These are phyloP conservation scores for Plasmodiophora brassicae DNA, from an alignment of 208 protist genomes.

Conservation along the genomic window DNA sequence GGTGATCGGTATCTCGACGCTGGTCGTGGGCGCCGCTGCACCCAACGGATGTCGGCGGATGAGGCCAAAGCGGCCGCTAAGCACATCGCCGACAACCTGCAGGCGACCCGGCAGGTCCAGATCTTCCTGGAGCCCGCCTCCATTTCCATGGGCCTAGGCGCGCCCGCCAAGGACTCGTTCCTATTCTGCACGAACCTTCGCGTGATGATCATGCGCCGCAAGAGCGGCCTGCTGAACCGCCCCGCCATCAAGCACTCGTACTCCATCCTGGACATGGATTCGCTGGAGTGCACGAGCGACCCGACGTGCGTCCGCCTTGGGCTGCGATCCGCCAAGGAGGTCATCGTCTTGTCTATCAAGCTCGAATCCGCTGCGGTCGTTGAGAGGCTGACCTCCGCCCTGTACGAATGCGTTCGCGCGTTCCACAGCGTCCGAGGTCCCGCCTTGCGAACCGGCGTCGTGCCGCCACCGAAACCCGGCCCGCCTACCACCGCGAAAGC, in stretches of 20 bases:
- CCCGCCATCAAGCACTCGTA: not conserved
- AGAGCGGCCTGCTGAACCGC: not conserved
- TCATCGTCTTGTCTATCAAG: not conserved
- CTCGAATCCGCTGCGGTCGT: not conserved
- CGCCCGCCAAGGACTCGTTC: not conserved
- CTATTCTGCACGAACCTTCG: not conserved
- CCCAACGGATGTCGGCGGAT: not conserved
- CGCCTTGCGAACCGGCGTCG: not conserved
- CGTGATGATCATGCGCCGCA: not conserved
- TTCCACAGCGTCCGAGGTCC: not conserved
- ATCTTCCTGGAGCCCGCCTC: not conserved
- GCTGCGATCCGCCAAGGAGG: not conserved
- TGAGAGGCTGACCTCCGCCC: not conserved
- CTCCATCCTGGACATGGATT: slow-evolving; percentile 3
- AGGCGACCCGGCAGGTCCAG: not conserved
- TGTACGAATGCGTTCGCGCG: not conserved
- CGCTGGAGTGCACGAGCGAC: not conserved
- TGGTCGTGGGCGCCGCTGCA: too few relatives aligned
- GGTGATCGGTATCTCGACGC: too few relatives aligned
- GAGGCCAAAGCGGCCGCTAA: not conserved
- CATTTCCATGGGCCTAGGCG: not conserved
- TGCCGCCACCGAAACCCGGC: not conserved
- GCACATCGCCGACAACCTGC: not conserved
- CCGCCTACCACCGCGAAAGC: not conserved
- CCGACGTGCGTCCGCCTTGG: not conserved